These are phyloP conservation scores for Hamiltosporidium magnivora DNA, from an alignment of 371 early-diverging fungal species.

Conservation along the genomic window DNA sequence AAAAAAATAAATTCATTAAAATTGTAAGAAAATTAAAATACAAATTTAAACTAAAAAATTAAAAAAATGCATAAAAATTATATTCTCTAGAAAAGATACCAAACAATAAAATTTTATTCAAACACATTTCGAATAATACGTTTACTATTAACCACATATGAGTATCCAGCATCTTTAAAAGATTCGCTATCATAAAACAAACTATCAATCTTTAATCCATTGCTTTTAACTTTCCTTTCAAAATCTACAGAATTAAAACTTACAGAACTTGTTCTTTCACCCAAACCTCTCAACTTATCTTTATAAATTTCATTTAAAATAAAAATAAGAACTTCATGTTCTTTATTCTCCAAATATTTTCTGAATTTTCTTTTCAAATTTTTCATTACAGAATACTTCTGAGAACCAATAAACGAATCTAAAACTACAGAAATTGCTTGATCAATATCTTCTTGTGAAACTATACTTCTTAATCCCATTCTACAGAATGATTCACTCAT, in stretches of 20 bases:
- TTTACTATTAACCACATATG: too few relatives aligned
- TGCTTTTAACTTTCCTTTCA: neutral
- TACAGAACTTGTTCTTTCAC: neutral
- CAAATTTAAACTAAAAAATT: too few relatives aligned
- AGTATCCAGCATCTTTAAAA: too few relatives aligned
- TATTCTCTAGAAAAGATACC: too few relatives aligned
- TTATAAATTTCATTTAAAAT: neutral
- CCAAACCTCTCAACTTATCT: neutral
- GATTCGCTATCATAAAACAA: neutral
- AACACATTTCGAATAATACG: too few relatives aligned
- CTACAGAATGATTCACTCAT: slow-evolving; percentile 88
- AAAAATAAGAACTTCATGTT: neutral
- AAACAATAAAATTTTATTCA: too few relatives aligned
- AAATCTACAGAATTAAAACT: neutral
- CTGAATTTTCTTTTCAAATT: slow-evolving; percentile 49
- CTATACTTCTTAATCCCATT: slow-evolving; percentile 84
- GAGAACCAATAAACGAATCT: slow-evolving; percentile 80
- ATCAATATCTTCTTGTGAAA: slow-evolving; percentile 79
- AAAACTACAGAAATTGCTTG: slow-evolving; percentile 79
- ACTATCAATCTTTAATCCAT: neutral
- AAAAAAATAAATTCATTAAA: too few relatives aligned
- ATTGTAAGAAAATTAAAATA: too few relatives aligned
- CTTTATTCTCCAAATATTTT: slow-evolving; percentile 30
- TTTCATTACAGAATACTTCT: slow-evolving; percentile 80
- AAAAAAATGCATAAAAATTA: too few relatives aligned